Evolutionary conservation across 1,284 basidiomycete genomes (phyloP), one percentile per base, ranked within the genome.

Genomic region (Cryptococcus amylolentus): DNA sequence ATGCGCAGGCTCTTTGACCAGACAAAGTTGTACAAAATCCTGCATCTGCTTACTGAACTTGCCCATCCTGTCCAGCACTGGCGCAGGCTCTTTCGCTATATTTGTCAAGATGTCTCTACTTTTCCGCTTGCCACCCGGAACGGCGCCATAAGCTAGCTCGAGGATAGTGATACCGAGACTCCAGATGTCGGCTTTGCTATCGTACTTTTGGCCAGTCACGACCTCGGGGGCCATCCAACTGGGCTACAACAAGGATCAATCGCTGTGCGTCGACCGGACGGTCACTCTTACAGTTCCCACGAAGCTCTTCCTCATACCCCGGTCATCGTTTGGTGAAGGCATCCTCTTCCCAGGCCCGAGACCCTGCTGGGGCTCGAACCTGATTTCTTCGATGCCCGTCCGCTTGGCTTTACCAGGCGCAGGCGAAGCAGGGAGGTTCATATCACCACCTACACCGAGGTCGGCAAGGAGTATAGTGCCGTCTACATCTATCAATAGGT

Each of bases 221-320:
- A 98, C 89, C 75, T 98, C 95, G 0, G 94, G 94, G 0, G 94
- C 94, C 95, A 98, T 98, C 93, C 94, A 98, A 68, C 91, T 89
- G 0, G 93, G 94, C 72, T 73, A 49, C 7, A 44, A 23, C 6
- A 13, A 6, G 14, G 9, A 49, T 12, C 26, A 43, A 42, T 28
- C 20, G 13, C n/a, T 31, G 20, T 39, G 41, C 18, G 5, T 39
- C 18, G 23, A 23, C 9, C 4, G 26, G 16, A 28, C 40, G n/a
- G 47, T 40, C 18, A 12, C 12, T 62, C 71, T 55, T 54, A 73
- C 71, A 0, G 94, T 98, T 1, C 94, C 95, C 55, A 93, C 90
- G 66, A 97, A 85, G 1, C 93, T 96, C 56, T 90, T 91, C 27
- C 94, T 84, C 77, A 95, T 62, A n/a, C 47, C 13, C 31, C 52